Evolutionary conservation across 305 asterid genomes (phyloP), one percentile per base, ranked within the genome.

Genomic region (Ilex paraguariensis): DNA sequence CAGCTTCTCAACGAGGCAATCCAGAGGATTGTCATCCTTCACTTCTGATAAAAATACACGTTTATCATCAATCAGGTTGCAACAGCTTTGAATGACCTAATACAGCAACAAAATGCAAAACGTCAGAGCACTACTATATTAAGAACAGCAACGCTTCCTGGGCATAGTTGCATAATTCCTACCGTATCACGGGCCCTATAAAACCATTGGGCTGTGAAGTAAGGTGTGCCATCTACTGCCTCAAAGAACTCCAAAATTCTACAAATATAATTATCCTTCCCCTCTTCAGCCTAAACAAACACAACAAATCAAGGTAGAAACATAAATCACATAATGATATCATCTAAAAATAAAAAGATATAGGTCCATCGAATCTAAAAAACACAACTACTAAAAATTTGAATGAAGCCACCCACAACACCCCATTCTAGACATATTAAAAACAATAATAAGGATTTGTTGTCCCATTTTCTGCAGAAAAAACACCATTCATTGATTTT

Each of bases 141-240:
- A 42, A 2, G 42, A 21, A 60, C 7, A 4, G 42, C 6, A 2
- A 36, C 4, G 9, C 42, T 36, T 4, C 7, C 42, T 36, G 42
- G 42, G 9, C 42, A 36, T 36, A 36, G 33, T 13, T 32, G 52
- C 42, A 50, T 11, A 56, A 59, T 13, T 11, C 81, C 72, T 71
- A 90, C 96, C 57, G 98, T 89, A 51, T 89, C 98, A 36, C 40
- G 54, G 7, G 87, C 82, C 64, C 97, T 70, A 32, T 88, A 87
- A 72, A 71, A 91, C 96, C 97, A 89, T 31, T 82, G 98, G 14
- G 97, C 87, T 1, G 79, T 75, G 59, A 88, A 88, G 13, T 72
- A 61, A 36, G 6, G 62, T 3, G 75, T 60, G 32, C 84, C 85
- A 59, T 91, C 81, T 9, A 71, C 63, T 5, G 78, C 85, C 71